These are phyloP conservation scores for Rhypophila decipiens DNA, from an alignment of 495 filamentous ascomycete genomes.

Conservation along the genomic window DNA sequence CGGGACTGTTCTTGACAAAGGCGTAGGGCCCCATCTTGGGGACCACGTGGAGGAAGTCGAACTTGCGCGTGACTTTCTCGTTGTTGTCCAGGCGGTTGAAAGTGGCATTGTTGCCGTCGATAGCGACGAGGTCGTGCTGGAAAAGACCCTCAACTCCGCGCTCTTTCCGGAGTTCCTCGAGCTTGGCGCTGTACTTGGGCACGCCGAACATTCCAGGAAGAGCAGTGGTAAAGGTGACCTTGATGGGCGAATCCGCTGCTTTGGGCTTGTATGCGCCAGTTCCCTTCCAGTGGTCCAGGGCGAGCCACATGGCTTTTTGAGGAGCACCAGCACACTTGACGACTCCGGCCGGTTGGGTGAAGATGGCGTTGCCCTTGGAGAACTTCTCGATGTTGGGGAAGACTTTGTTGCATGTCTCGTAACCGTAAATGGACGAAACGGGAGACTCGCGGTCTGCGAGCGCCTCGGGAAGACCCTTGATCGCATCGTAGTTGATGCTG, in stretches of 20 bases:
- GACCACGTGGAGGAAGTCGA: conserved; percentile 55
- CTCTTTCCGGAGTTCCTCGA: conserved; percentile 56
- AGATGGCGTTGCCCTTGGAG: conserved; percentile 54
- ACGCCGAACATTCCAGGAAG: conserved; percentile 61
- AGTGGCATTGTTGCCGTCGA: conserved; percentile 51
- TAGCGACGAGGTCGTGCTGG: conserved; percentile 56
- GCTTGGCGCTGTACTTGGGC: conserved; percentile 57
- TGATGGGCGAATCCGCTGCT: conserved; percentile 41
- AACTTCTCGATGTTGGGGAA: conserved; percentile 50
- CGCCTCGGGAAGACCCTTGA: conserved; percentile 57
- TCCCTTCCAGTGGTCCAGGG: conserved; percentile 57
- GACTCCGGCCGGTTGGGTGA: conserved; percentile 60
- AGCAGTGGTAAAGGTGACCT: conserved; percentile 59
- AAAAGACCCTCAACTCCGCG: conserved; percentile 61
- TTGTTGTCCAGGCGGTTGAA: conserved; percentile 31
- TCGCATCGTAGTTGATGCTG: conserved; percentile 45
- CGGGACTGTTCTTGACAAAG: conserved; percentile 50
- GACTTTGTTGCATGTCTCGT: conserved; percentile 54
- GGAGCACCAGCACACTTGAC: conserved; percentile 67
- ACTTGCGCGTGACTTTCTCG: conserved; percentile 43
- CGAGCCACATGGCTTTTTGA: conserved; percentile 68
- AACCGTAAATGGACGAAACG: conserved; percentile 61
- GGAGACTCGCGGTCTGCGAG: conserved; percentile 47
- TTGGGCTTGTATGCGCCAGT: conserved; percentile 50
- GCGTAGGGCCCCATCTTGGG: conserved; percentile 58